These are phyloP conservation scores for Massariosphaeria phaeospora DNA, from an alignment of 495 filamentous ascomycete species.

Conservation along the genomic window DNA sequence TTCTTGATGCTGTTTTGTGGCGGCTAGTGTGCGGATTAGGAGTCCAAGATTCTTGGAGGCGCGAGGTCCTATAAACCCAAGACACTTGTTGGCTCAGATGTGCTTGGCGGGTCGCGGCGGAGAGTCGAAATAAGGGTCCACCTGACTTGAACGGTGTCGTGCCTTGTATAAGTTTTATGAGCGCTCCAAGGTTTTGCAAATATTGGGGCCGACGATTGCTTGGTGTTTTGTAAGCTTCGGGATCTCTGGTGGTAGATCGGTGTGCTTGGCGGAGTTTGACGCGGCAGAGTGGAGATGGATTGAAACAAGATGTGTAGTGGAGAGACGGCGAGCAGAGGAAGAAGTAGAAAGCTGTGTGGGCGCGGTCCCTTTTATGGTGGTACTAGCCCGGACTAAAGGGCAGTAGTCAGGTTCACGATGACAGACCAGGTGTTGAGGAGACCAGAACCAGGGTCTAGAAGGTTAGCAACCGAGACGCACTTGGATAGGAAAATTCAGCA, in stretches of 20 bases:
- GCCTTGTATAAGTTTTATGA: conserved; percentile 19
- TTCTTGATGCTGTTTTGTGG: neutral
- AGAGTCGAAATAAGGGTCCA: too few species aligned
- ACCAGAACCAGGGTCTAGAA: too few species aligned
- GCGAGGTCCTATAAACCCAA: neutral
- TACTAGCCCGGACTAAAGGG: conserved; percentile 11
- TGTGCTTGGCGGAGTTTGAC: conserved; percentile 19
- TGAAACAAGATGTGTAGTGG: conserved; percentile 13
- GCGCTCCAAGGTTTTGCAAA: conserved; percentile 7
- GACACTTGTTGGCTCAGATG: conserved; percentile 8
- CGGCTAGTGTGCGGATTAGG: conserved; percentile 8
- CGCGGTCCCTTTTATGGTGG: neutral
- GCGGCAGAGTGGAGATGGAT: conserved; percentile 26
- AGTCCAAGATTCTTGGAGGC: conserved; percentile 22
- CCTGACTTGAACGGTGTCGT: too few species aligned
- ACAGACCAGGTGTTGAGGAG: neutral
- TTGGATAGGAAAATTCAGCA: neutral
- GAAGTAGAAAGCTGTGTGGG: neutral
- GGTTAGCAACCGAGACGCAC: neutral
- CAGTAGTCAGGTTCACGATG: neutral
- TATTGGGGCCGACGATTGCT: conserved; percentile 4
- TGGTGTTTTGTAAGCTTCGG: conserved; percentile 9
- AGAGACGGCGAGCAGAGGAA: neutral
- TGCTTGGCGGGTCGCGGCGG: conserved; percentile 8
- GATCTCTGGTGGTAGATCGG: conserved; percentile 16